Evolutionary conservation across 331 rosid genomes (phyloP).

Genomic region (Quercus lobata): DNA sequence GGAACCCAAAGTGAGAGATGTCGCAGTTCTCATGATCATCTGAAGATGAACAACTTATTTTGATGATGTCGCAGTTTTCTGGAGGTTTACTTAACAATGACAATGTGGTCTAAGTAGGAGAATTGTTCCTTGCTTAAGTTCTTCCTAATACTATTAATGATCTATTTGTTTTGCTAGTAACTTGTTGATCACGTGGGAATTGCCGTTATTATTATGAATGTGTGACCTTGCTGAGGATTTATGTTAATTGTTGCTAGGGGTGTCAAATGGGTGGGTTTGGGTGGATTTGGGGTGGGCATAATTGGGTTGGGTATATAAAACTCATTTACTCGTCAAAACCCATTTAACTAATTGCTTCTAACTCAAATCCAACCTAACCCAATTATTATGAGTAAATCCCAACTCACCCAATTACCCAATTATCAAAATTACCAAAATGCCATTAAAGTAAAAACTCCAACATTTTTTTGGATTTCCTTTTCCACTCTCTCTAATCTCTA

Average conservation of each 20-base stretch:
- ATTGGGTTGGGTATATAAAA: no score
- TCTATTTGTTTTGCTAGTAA: neutral
- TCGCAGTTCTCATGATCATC: neutral
- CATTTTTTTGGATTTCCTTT: no score
- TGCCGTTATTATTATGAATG: neutral
- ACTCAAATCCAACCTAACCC: no score
- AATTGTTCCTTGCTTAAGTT: neutral
- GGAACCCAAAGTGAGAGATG: conserved; percentile 78
- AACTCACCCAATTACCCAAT: no score
- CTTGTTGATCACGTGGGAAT: neutral
- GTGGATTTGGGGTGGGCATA: no score
- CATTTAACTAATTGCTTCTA: no score
- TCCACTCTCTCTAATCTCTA: no score
- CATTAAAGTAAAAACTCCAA: no score
- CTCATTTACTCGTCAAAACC: fast-evolving
- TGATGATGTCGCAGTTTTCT: neutral
- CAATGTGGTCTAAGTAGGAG: neutral
- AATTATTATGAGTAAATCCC: no score
- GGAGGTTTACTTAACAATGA: neutral
- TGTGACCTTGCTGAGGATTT: neutral
- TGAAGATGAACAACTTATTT: neutral
- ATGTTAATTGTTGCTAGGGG: neutral
- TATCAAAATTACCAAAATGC: no score
- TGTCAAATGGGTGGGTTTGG: no score
- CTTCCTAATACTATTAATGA: neutral